Conservation (phyloP, 768 basidiomycete genomes). For the Suillus discolor region DNA sequence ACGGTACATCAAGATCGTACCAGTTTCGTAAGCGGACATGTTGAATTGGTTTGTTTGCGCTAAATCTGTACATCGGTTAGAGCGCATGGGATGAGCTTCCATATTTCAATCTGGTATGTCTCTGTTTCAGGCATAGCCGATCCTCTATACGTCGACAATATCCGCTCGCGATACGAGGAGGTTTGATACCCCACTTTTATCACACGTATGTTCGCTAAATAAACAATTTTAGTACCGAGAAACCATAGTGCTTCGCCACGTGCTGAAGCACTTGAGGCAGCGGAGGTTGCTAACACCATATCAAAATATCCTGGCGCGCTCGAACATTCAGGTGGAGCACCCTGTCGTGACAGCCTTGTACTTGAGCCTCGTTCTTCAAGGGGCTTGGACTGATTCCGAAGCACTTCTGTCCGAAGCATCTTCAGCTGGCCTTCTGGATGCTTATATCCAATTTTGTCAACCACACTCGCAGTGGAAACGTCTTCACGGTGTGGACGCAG, state of each 20-base stretch:
- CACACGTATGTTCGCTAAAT: not conserved
- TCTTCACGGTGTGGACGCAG: conserved; percentile 59
- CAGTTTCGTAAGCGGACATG: conserved; percentile 60
- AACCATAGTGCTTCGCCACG: conserved; percentile 61
- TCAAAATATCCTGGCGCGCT: conserved; percentile 55
- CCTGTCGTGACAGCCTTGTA: conserved; percentile 70
- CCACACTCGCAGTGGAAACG: conserved; percentile 65
- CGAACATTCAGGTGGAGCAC: conserved; percentile 64
- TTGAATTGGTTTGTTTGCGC: not conserved
- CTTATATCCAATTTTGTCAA: conserved; percentile 56
- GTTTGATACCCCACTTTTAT: conserved; percentile 39
- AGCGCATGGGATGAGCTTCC: conserved; percentile 71
- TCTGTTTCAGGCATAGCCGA: conserved; percentile 62
- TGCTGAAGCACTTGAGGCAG: conserved; percentile 78
- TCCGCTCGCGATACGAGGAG: conserved; percentile 59
- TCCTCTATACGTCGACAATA: conserved; percentile 54
- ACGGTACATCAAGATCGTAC: conserved; percentile 73
- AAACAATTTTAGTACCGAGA: conserved; percentile 59
- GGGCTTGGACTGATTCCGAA: conserved; percentile 64
- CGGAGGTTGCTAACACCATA: conserved; percentile 71
- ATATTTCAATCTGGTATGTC: conserved; percentile 81
- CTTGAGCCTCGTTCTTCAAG: conserved; percentile 63
- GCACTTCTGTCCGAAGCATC: conserved; percentile 51
- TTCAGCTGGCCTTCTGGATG: conserved; percentile 59
- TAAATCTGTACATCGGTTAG: conserved; percentile 36